Conservation (phyloP, 345 rosid species). For the Firmiana major region DNA sequence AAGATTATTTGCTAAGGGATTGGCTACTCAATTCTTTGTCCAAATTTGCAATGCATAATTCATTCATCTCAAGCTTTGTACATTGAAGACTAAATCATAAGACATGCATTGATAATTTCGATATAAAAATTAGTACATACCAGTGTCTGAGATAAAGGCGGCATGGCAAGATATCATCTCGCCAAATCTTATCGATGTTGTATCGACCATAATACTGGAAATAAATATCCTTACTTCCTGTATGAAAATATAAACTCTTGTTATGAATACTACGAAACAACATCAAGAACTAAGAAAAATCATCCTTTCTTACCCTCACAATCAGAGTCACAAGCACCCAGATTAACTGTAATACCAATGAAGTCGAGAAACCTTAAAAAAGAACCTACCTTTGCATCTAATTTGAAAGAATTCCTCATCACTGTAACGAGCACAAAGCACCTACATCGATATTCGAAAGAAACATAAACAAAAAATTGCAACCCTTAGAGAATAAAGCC, state of each 20-base stretch:
- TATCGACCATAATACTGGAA: conserved; percentile 65
- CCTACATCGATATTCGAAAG: conserved; percentile 37
- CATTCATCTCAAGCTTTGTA: background rate
- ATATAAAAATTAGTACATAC: conserved; percentile 31
- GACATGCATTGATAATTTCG: background rate
- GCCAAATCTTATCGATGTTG: conserved; percentile 79
- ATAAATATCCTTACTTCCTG: conserved; percentile 76
- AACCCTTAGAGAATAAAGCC: background rate
- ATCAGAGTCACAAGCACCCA: background rate
- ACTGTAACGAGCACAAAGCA: conserved; percentile 73
- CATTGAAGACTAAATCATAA: background rate
- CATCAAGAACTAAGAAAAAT: background rate
- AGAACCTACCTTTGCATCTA: conserved; percentile 64
- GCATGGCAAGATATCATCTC: conserved; percentile 84
- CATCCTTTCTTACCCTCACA: background rate
- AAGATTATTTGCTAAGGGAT: background rate
- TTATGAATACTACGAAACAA: background rate
- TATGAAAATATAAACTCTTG: conserved; percentile 4
- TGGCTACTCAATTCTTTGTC: background rate
- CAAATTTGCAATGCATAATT: background rate
- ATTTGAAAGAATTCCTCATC: conserved; percentile 74
- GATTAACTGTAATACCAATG: background rate
- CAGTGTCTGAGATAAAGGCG: conserved; percentile 89
- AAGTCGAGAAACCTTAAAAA: background rate
- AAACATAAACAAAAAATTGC: background rate